These are phyloP conservation scores for Trichocomaceae sp. DNA, from an alignment of 2,329 filamentous ascomycete species.

Conservation along the genomic window DNA sequence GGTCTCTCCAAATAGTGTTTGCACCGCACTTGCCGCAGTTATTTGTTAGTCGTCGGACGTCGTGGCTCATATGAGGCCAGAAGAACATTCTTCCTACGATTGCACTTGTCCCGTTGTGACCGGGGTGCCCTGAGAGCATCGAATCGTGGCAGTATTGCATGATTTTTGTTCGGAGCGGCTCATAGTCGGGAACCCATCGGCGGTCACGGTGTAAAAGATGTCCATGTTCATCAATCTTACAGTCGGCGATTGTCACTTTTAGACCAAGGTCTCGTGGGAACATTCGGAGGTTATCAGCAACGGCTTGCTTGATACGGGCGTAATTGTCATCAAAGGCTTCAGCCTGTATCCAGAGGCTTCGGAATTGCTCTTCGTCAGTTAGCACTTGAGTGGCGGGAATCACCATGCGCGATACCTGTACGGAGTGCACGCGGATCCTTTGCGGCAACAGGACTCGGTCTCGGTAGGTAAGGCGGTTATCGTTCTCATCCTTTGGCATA, in stretches of 20 bases:
- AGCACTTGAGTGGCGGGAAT: no score
- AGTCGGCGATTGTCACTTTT: not conserved
- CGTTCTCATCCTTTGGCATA: not conserved
- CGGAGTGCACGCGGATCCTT: no score
- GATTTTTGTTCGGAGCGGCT: no score
- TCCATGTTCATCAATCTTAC: not conserved
- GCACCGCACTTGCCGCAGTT: not conserved
- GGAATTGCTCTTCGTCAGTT: not conserved
- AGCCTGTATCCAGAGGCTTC: not conserved
- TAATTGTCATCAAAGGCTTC: not conserved
- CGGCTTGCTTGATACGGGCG: not conserved
- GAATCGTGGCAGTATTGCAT: no score
- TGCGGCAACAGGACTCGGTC: not conserved
- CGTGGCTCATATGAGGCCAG: not conserved
- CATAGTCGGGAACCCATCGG: no score
- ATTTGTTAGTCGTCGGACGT: not conserved
- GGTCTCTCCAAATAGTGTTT: no score
- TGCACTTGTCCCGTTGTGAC: not conserved
- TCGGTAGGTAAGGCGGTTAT: not conserved
- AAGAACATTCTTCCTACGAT: slow-evolving; percentile 3
- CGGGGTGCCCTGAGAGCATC: not conserved
- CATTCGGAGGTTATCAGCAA: not conserved
- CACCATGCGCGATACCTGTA: no score
- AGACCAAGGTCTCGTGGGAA: not conserved
- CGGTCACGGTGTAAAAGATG: no score